Evolutionary conservation across 257 asterid species (phyloP).

Genomic region (Plantago major): DNA sequence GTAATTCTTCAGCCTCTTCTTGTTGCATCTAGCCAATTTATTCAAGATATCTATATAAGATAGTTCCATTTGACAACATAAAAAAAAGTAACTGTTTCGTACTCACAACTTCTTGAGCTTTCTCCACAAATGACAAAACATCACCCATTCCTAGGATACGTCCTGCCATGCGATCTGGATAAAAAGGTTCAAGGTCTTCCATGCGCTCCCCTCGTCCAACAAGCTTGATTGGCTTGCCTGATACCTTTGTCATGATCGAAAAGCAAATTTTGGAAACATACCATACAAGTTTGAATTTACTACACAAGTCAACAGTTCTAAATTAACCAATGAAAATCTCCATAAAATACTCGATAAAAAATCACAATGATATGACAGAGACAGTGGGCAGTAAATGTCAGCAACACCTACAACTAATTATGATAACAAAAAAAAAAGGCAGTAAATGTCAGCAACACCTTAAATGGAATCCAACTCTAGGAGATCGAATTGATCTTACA

Average conservation of each 20-base stretch:
- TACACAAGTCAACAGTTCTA: slow-evolving; percentile 3
- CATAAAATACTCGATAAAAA: slow-evolving; percentile 10
- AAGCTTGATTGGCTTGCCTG: slow-evolving; percentile 98
- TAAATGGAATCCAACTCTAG: slow-evolving; percentile 5
- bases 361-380: slow-evolving; percentile 4
- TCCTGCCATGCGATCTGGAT: slow-evolving; percentile 98
- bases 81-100: slow-evolving; percentile 10
- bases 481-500: not conserved
- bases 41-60: slow-evolving; percentile 10
- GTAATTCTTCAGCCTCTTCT: slow-evolving; percentile 98
- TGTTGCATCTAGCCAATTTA: slow-evolving; percentile 63
- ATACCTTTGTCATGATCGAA: slow-evolving; percentile 48
- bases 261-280: not conserved
- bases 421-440: too few relatives aligned
- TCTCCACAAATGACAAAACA: slow-evolving; percentile 95
- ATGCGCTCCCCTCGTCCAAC: slow-evolving; percentile 99
- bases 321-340: slow-evolving; percentile 10
- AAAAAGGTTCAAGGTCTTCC: slow-evolving; percentile 99
- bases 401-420: too few relatives aligned
- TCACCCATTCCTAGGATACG: slow-evolving; percentile 99
- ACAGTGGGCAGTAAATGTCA: too few relatives aligned
- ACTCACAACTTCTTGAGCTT: slow-evolving; percentile 98
- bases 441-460: not conserved
- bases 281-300: not conserved
- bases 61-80: slow-evolving; percentile 6